Conservation (phyloP, 2,329 filamentous ascomycete genomes). For the Epichloe bromicola region DNA sequence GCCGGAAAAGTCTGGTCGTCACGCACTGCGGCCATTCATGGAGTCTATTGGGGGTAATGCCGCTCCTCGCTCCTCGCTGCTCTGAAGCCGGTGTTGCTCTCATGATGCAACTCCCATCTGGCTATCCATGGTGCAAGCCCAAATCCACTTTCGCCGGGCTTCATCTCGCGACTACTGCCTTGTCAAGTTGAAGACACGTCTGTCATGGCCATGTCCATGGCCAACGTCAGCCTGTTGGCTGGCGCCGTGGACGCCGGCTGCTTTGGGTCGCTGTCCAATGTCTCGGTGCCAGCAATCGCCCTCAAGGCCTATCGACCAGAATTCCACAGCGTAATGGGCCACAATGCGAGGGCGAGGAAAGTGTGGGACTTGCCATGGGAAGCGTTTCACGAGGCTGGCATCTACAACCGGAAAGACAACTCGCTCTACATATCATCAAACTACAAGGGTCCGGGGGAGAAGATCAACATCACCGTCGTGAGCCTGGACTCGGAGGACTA, state of each 20-base stretch:
- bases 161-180: background rate
- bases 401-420: conserved; percentile 18
- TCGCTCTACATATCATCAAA: conserved; percentile 9
- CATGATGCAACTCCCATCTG: background rate
- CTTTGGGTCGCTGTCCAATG: conserved; percentile 3
- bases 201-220: background rate
- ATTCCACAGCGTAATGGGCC: conserved; percentile 37
- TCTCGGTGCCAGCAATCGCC: conserved; percentile 12
- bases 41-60: too few relatives aligned
- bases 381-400: conserved; percentile 43
- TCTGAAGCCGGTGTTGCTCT: too few relatives aligned
- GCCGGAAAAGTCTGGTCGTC: too few relatives aligned
- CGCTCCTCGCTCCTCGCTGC: too few relatives aligned
- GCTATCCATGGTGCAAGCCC: background rate
- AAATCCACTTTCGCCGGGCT: background rate
- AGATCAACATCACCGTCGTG: conserved; percentile 20
- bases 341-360: conserved; percentile 12
- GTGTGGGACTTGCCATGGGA: conserved; percentile 25
- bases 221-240: conserved; percentile 1
- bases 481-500: conserved; percentile 9
- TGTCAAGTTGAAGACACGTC: background rate
- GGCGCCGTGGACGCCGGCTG: conserved; percentile 3
- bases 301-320: conserved; percentile 29
- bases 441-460: conserved; percentile 25
- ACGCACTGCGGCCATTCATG: too few relatives aligned